A percentile compares a stretch with the other conserved stretches of the same genome.
phyloP scores from a whole-genome alignment of 2,329 filamentous ascomycete species.

The Grosmannia serpens region DNA sequence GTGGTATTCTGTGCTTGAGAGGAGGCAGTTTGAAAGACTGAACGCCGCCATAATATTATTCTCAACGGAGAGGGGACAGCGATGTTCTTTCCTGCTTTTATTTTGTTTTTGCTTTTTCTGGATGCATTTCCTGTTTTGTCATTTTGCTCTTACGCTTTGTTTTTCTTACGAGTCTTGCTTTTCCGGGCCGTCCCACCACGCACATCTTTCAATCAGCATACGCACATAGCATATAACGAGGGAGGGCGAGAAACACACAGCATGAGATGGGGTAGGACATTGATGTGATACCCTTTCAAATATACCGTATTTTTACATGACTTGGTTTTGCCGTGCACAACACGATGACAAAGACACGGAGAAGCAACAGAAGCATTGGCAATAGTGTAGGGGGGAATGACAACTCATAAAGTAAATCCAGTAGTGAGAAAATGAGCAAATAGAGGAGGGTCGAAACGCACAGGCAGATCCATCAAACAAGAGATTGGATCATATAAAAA shows the following conservation, averaged over 20 bases:
- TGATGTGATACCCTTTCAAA: conserved; percentile 1
- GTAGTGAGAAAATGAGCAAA: neutral
- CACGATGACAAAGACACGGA: neutral
- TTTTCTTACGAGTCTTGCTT: neutral
- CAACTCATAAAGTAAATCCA: neutral
- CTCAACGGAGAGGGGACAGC: neutral
- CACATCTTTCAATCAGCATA: neutral
- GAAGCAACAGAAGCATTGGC: too few relatives aligned
- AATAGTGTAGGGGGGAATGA: neutral
- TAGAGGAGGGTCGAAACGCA: neutral
- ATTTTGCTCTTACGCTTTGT: neutral
- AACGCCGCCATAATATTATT: neutral
- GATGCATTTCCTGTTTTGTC: neutral
- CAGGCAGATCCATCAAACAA: neutral
- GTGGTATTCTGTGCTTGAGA: neutral
- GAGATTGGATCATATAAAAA: neutral
- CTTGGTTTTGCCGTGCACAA: neutral
- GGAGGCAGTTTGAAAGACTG: neutral
- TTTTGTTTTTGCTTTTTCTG: neutral
- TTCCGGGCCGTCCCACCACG: neutral
- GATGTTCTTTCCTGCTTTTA: neutral
- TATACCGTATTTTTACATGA: neutral
- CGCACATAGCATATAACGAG: neutral
- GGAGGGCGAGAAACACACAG: neutral
- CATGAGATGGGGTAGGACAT: neutral